Base-by-base conservation (phyloP, 495 filamentous ascomycete genomes). In the Sporormia fimetaria region DNA sequence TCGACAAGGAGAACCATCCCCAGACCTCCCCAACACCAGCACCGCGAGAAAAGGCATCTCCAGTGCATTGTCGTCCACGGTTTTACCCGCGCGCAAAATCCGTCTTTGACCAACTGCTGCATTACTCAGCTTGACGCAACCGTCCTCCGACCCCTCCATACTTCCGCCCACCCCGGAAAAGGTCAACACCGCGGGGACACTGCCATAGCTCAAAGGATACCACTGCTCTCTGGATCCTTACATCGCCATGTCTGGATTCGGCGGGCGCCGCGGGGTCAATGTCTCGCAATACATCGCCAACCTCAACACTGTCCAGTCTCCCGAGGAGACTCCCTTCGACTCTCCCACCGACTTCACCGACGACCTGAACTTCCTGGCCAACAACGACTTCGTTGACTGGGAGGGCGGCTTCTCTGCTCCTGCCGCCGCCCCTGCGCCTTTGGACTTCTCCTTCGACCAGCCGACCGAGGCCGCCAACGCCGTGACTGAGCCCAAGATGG, bases 341-440 rank as follows among this genome's bases (percentile, higher is more conserved):
- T 61, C 68, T 27, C 60, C 61, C 29, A 71, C 75, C 63, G 76
- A 70, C 43, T 60, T 75, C 54, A 80, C 81, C 52, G 71, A 79
- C 37, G 85, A 90, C 33, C 70, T 98, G 31, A 82, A 81, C 21
- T 68, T 92, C 49, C 94, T 95, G 70, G 92, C 86, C 43, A 94
- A 95, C 62, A 75, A 83, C 33, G 79, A 90, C 42, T 96, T 95
- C 69, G 83, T 83, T 61, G 87, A 94, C 61, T 87, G 85, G 57
- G 88, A 95, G 42, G 39, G 18, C 17, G 36, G 34, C 26, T 15
- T 10, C 21, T 21, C 17, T 44, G 21, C 33, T 38, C 32, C 7
- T 48, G 28, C 6, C 21, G 7, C 5, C 25, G 14, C 30, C 40
- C 6, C 27, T 49, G 10, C 40, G 45, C 30, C n/a, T n/a, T 57